Evolutionary conservation across 2,329 filamentous ascomycete genomes (phyloP).

Genomic region (Apiospora arundinis): DNA sequence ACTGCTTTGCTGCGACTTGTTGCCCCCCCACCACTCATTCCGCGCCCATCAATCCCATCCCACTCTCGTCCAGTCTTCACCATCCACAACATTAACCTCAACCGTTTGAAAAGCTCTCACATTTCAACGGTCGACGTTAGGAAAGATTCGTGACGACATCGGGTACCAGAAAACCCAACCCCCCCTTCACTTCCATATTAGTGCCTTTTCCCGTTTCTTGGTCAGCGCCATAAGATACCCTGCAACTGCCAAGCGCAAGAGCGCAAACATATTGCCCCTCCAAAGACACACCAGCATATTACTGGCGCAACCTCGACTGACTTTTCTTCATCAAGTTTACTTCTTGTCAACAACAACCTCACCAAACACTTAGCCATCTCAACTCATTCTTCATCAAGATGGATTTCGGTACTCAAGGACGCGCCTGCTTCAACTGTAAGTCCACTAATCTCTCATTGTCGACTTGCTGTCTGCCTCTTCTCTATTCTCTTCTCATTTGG

Average conservation of each 20-base stretch:
- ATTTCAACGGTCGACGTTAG: conserved; percentile 9
- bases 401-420: conserved; percentile 46
- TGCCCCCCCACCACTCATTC: conserved; percentile 16
- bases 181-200: conserved; percentile 5
- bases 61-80: conserved; percentile 7
- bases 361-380: conserved; percentile 21
- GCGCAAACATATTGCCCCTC: conserved; percentile 15
- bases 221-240: conserved; percentile 5
- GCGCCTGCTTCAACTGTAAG: conserved; percentile 61
- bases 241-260: conserved; percentile 12
- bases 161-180: not conserved
- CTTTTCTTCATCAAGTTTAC: conserved; percentile 19
- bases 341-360: conserved; percentile 16
- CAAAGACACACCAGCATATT: conserved; percentile 4
- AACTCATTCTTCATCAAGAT: conserved; percentile 41
- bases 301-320: conserved; percentile 15
- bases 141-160: conserved; percentile 10
- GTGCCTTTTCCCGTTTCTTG: not conserved
- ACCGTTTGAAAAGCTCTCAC: conserved; percentile 14
- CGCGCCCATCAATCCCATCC: not conserved
- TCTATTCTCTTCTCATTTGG: not conserved
- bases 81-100: conserved; percentile 17
- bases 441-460: conserved; percentile 26
- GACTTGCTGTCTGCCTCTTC: not conserved
- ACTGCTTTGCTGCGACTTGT: not conserved